Conservation (phyloP, 306 rosid species). For the Acacia confusa region DNA sequence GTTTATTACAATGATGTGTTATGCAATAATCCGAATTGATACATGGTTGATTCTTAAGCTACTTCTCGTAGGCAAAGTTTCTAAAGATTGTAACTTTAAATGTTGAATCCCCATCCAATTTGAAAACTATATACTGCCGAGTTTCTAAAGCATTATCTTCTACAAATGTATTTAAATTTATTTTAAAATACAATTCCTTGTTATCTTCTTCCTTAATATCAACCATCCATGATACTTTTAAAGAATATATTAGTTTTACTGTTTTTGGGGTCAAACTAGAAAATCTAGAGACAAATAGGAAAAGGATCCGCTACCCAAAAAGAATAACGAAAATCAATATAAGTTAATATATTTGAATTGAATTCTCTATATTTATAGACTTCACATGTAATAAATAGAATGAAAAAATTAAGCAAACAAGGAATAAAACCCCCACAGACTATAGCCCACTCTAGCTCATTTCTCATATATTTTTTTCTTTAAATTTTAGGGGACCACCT, state of each 20-base stretch:
- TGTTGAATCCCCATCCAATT: slow-evolving; percentile 1
- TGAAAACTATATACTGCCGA: not conserved
- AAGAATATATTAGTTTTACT: not conserved
- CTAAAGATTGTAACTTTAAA: not conserved
- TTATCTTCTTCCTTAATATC: slow-evolving; percentile 1
- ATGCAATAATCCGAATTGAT: not conserved
- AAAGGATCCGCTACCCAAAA: not conserved
- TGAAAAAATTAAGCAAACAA: no score
- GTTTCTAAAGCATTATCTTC: not conserved
- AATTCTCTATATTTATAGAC: not conserved
- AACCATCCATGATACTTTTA: not conserved
- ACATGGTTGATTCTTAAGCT: not conserved
- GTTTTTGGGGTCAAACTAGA: not conserved
- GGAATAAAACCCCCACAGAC: no score
- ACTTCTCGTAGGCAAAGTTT: not conserved
- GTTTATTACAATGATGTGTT: not conserved
- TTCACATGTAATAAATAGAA: no score
- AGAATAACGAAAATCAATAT: not conserved
- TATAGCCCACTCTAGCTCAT: no score
- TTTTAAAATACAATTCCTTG: not conserved
- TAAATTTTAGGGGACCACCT: no score
- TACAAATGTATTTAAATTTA: not conserved
- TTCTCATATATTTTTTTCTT: no score
- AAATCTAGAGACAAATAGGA: not conserved
- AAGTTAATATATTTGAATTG: not conserved